Evolutionary conservation across 192 early-diverging fungal species (phyloP).

Genomic region (Anaeromyces robustus): DNA sequence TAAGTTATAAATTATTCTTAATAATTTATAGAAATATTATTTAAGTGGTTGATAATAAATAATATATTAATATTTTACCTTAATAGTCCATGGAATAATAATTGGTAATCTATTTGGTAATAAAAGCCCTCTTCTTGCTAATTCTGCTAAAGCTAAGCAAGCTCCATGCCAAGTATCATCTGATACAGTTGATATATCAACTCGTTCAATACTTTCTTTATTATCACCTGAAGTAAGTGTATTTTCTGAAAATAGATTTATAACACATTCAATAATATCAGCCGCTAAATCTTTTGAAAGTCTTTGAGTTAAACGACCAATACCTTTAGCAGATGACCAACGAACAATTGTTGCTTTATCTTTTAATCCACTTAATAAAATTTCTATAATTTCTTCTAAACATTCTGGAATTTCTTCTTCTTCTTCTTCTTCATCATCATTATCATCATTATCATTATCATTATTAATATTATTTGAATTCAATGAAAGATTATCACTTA

Average conservation of each 20-base stretch:
- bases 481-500: neutral
- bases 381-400: slow-evolving; percentile 66
- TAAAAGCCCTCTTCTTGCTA: slow-evolving; percentile 72
- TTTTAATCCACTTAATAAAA: slow-evolving; percentile 64
- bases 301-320: slow-evolving; percentile 73
- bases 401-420: slow-evolving; percentile 64
- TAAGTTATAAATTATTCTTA: no score
- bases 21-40: neutral
- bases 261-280: slow-evolving; percentile 64
- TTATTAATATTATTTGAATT: slow-evolving; percentile 15
- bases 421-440: slow-evolving; percentile 27
- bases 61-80: no score
- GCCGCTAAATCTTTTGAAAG: slow-evolving; percentile 62
- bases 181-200: slow-evolving; percentile 60
- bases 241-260: slow-evolving; percentile 72
- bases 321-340: slow-evolving; percentile 93
- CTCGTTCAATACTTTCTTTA: slow-evolving; percentile 8
- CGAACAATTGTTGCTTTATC: slow-evolving; percentile 89
- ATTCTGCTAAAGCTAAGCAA: slow-evolving; percentile 78
- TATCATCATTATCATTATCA: slow-evolving; percentile 3
- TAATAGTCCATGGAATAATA: slow-evolving; percentile 64
- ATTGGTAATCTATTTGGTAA: slow-evolving; percentile 50
- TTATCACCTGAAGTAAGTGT: slow-evolving; percentile 20
- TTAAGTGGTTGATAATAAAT: neutral
- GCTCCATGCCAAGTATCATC: slow-evolving; percentile 92